Evolutionary conservation across 352 stramenopile genomes (phyloP).

Genomic region (Saprolegnia parasitica): DNA sequence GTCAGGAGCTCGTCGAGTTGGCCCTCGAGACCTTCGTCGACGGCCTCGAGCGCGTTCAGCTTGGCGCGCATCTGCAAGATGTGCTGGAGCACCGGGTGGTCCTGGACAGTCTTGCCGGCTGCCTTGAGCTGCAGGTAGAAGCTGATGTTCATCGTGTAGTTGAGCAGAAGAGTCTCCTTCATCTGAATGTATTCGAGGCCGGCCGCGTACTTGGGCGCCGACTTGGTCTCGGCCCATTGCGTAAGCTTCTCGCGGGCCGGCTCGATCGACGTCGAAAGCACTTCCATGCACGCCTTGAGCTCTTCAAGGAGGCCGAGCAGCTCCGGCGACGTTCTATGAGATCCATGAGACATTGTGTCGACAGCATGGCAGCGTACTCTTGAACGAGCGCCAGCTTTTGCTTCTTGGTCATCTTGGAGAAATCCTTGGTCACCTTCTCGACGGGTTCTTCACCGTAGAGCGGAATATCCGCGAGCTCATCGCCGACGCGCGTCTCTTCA

Average conservation of each 20-base stretch:
- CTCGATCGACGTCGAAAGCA: constrained; percentile 58
- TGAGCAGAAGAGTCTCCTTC: constrained; percentile 75
- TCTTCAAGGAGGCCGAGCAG: constrained; percentile 65
- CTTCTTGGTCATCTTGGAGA: constrained; percentile 82
- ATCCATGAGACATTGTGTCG: neutral
- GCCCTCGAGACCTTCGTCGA: constrained; percentile 52
- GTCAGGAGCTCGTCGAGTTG: constrained; percentile 66
- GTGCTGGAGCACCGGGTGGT: constrained; percentile 76
- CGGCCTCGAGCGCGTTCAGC: constrained; percentile 49
- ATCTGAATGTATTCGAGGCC: constrained; percentile 74
- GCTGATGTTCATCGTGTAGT: constrained; percentile 82
- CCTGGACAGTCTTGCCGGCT: constrained; percentile 61
- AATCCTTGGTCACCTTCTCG: constrained; percentile 76
- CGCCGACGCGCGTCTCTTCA: constrained; percentile 62
- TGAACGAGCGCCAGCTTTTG: constrained; percentile 85
- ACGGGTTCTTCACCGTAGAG: constrained; percentile 52
- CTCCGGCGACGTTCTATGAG: constrained; percentile 53
- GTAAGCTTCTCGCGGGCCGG: constrained; percentile 71
- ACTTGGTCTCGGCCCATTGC: constrained; percentile 51
- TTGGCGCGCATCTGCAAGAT: constrained; percentile 74
- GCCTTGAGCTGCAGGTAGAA: constrained; percentile 80
- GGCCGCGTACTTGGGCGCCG: constrained; percentile 41
- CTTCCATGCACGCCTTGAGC: constrained; percentile 57
- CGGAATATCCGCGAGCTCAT: constrained; percentile 72
- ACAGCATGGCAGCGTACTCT: constrained; percentile 40